phyloP scores from a whole-genome alignment of 352 stramenopile genomes.

The Phytophthora hibernalis region DNA sequence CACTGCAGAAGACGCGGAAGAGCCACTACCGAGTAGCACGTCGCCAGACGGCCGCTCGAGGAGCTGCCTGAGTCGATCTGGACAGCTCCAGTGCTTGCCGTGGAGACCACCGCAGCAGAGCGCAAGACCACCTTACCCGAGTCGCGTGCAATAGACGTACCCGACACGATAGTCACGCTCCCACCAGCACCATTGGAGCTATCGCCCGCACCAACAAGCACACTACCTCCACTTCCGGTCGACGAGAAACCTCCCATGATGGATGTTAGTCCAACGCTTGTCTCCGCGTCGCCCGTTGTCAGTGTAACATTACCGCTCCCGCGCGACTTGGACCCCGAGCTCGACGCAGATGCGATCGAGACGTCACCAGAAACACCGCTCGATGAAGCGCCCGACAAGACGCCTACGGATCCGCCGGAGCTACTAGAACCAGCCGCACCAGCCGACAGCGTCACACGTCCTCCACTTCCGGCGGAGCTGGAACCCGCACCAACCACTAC shows the following conservation, averaged over 20 bases:
- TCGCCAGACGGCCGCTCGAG: constrained; percentile 10
- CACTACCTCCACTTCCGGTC: constrained; percentile 20
- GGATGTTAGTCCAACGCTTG: constrained; percentile 28
- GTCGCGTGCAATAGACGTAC: constrained; percentile 18
- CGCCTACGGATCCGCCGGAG: constrained; percentile 21
- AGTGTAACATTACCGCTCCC: constrained; percentile 32
- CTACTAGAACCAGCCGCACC: constrained; percentile 19
- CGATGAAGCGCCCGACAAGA: constrained; percentile 22
- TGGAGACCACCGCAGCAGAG: constrained; percentile 24
- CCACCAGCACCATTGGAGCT: constrained; percentile 22
- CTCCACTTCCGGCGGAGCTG: constrained; percentile 25
- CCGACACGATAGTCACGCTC: constrained; percentile 32
- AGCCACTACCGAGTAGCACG: constrained; percentile 17
- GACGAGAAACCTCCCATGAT: constrained; percentile 29
- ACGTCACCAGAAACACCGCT: constrained; percentile 18
- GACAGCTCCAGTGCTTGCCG: constrained; percentile 24
- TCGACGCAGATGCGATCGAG: constrained; percentile 21
- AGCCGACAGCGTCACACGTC: constrained; percentile 20
- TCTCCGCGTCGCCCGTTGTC: constrained; percentile 28
- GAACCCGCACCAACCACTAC: constrained; percentile 21
- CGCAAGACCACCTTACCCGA: constrained; percentile 26
- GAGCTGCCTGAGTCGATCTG: constrained; percentile 13
- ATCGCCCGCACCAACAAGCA: constrained; percentile 23
- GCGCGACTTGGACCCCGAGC: constrained; percentile 17
- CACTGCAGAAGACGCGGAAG: constrained; percentile 11